Evolutionary conservation across 108 stramenopile genomes (phyloP), one percentile per base, ranked within the genome.

Genomic region (Skeletonema costatum): DNA sequence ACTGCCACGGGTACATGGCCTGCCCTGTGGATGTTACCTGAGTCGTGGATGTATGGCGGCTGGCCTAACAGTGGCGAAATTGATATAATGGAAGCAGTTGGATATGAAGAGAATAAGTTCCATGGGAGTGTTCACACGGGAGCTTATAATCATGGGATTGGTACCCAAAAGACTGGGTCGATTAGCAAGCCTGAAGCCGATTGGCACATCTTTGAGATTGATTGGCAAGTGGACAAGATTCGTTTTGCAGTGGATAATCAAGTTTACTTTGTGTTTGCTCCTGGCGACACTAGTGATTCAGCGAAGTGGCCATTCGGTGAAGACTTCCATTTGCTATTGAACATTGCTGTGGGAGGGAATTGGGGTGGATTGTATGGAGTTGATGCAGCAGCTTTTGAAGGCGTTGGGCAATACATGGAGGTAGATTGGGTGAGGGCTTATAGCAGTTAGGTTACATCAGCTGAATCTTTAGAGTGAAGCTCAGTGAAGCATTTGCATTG

Each of bases 41-140:
- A 79, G 41, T 25, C 59, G 12, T 38, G 32, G 16, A 16, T 32
- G 1, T 81, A 74, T 64, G 80, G 85, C 48, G 56, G 35, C 17
- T 86, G 85, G 85, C 85, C 85, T 25, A 59, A 38, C 0, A 78
- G 77, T 31, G 85, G 85, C 16, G 85, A 86, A 60, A 82, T 86
- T 32, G 85, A 86, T 62, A 68, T 82, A 19, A 74, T 86, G 85
- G 85, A 86, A 59, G 51, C 80, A 32, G 70, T 81, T 39, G 85
- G 85, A 6, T 62, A 81, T n/a, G 85, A 65, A 41, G 38, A 36
- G 2, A 51, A 78, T 35, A 59, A 5, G 33, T 64, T 82, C 32
- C 58, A 56, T 64, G 81, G 73, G 19, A 77, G 65, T 32, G 70
- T 79, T 17, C 81, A 82, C 44, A 79, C 81, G 13, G 19, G 50